Evolutionary conservation across 116 monocot species (phyloP), one percentile per base, ranked within the genome.

Genomic region (Zostera marina): DNA sequence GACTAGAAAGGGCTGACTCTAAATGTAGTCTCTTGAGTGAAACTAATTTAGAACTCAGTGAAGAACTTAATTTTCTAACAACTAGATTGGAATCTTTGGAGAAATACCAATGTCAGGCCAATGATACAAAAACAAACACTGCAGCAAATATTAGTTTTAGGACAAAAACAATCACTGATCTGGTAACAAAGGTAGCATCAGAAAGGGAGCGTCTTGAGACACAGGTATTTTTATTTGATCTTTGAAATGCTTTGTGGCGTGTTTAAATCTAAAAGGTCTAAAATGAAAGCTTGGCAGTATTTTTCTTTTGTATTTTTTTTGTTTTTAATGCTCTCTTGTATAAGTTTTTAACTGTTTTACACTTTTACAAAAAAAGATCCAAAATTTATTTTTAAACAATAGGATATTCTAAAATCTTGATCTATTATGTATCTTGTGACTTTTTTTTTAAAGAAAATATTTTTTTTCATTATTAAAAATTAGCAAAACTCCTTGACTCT

Each of bases 11-110:
- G 74, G 81, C 81, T 42, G 81, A 93, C 74, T 66, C 79, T 16
- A 82, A 79, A 64, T 80, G 75, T 48, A 53, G 38, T 58, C 39
- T 77, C 6, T 66, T 85, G 58, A 71, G 81, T 58, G 85, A 85
- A 58, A 79, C 91, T 4, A 91, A 91, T 77, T 66, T 77, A 55
- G 91, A 91, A 65, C 61, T 85, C 21, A 85, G 73, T 44, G 85
- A 91, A 56, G 91, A 91, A 58, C 24, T 79, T 47, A 59, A 60
- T 48, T 85, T 74, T 62, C 46, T 85, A 17, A 85, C 79, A 58
- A 43, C 63, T 17, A 72, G 69, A 69, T 48, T 82, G 58, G 79
- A 85, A 60, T 67, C 25, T 45, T 45, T 91, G 56, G 82, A 91
- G 71, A 69, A 58, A 38, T 84, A 78, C 61, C 64, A 81, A 43